These are phyloP conservation scores for Claviceps sp. DNA, from an alignment of 2,329 filamentous ascomycete species.

Conservation along the genomic window DNA sequence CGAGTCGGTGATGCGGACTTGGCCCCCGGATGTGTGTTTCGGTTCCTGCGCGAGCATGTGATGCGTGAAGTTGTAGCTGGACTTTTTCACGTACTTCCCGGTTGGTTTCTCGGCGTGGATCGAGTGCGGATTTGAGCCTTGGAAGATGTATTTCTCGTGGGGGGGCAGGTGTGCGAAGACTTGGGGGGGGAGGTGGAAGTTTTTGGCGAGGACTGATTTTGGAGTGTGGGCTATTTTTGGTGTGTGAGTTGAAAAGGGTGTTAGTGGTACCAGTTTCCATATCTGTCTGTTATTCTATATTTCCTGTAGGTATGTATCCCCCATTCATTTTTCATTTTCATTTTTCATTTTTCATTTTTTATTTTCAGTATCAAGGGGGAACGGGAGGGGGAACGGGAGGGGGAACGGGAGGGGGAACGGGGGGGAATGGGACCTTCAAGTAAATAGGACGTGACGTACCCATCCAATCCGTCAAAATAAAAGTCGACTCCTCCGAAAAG, in stretches of 20 bases:
- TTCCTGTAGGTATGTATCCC: no score
- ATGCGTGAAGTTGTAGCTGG: slow-evolving; percentile 56
- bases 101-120: slow-evolving; percentile 52
- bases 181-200: slow-evolving; percentile 60
- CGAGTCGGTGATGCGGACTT: slow-evolving; percentile 64
- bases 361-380: not conserved
- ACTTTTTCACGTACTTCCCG: slow-evolving; percentile 49
- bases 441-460: slow-evolving; percentile 27
- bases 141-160: slow-evolving; percentile 65
- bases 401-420: no score
- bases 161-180: slow-evolving; percentile 55
- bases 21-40: slow-evolving; percentile 51
- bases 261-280: no score
- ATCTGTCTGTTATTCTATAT: no score
- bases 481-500: slow-evolving; percentile 52
- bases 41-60: slow-evolving; percentile 58
- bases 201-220: slow-evolving; percentile 57
- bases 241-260: no score
- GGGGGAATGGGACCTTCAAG: no score
- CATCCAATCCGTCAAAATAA: slow-evolving; percentile 61
- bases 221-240: slow-evolving; percentile 47
- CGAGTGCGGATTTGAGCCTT: slow-evolving; percentile 49
- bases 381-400: no score
- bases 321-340: no score
- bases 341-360: no score